Percentiles rank a stretch among this genome's conserved stretches.
These are phyloP conservation scores for Wallacemonas collosoma DNA, from an alignment of 208 protist species.

Conservation along the genomic window DNA sequence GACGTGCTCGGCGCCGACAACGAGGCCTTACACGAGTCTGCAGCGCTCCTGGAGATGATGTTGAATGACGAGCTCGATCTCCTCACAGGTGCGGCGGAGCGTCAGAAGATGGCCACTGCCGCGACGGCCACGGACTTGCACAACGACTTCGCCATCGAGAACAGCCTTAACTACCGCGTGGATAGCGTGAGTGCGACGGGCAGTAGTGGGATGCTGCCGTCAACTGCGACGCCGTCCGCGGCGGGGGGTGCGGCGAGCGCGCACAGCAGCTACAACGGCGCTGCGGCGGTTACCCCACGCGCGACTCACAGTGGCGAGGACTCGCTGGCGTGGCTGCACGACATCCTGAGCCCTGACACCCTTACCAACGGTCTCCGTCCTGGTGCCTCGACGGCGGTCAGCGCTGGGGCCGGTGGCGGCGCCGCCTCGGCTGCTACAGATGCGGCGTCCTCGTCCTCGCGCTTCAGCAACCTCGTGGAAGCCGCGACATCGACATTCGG, in stretches of 20 bases:
- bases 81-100: slow-evolving; percentile 25
- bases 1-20: slow-evolving; percentile 42
- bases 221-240: too few relatives aligned
- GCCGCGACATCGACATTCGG: slow-evolving; percentile 3
- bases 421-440: neutral
- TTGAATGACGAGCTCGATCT: slow-evolving; percentile 56
- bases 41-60: slow-evolving; percentile 74
- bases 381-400: neutral
- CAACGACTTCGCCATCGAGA: slow-evolving; percentile 52
- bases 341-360: slow-evolving; percentile 67
- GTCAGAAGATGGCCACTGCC: slow-evolving; percentile 27
- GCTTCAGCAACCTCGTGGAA: slow-evolving; percentile 4
- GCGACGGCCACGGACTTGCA: slow-evolving; percentile 33
- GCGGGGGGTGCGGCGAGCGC: too few relatives aligned
- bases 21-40: slow-evolving; percentile 69
- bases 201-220: neutral
- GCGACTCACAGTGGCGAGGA: slow-evolving; percentile 40
- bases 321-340: slow-evolving; percentile 83
- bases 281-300: neutral
- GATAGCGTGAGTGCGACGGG: slow-evolving; percentile 10
- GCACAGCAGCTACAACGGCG: neutral
- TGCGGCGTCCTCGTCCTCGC: neutral
- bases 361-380: slow-evolving; percentile 25
- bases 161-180: slow-evolving; percentile 61
- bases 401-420: neutral